Base-by-base conservation (phyloP, 1,284 basidiomycete species). In the Marasmius fiardii region DNA sequence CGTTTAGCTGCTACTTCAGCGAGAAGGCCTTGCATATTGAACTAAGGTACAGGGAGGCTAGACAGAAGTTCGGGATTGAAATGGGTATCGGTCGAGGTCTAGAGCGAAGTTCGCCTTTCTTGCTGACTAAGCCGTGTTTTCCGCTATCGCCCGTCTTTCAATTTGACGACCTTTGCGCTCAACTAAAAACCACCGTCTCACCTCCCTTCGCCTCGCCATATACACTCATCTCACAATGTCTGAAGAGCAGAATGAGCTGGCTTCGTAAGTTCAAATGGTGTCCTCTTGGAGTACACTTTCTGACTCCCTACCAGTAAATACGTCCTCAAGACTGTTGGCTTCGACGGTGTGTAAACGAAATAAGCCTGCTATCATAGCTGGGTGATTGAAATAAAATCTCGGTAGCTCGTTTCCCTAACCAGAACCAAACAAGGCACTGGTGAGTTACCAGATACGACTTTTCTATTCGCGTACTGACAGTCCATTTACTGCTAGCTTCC, bases 351-450 rank as follows among this genome's bases (percentile, higher is more conserved):
- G 81, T 70, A 39, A 37, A 43, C 26, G 18, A n/a, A 39, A 11
- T 23, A 43, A 47, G 48, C 24, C 43, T 44, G 41, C 52, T 24
- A 28, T 14, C 33, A 14, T 43, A 43, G 35, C 57, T 12, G 33
- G 44, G 48, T 18, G n/a, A 7, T 41, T 7, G 39, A 18, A 20
- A 10, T 7, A 2, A 41, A 41, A 4, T 24, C 34, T 58, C n/a
- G 61, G 43, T 64, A 88, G 93, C 92, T 68, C 92, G 94, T 63
- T 97, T 97, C 82, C 95, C 95, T 57, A 96, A 98, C 76, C 84
- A 85, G 65, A 98, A 98, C 80, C 94, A 96, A 78, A 95, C 92
- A 54, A 86, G 88, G 72, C 93, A 96, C 77, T 97, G 94, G 93
- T 95, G 67, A 62, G 82, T 65, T 18, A 41, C 51, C 39, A 41